These are phyloP conservation scores for Dactylellina drechsleri DNA, from an alignment of 2,329 filamentous ascomycete species.

Conservation along the genomic window DNA sequence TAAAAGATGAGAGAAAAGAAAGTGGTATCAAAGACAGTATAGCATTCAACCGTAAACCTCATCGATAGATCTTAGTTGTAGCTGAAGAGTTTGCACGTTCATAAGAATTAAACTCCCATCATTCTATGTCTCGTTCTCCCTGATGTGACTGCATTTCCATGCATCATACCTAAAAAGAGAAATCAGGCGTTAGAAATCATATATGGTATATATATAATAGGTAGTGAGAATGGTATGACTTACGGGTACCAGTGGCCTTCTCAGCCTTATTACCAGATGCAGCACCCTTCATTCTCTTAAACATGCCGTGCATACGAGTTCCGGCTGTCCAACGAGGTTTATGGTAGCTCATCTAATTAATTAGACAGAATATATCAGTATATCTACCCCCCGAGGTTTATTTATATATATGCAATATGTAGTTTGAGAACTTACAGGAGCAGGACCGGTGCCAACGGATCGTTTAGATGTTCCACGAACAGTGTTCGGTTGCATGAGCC, in stretches of 20 bases:
- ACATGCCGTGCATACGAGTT: constrained; percentile 49
- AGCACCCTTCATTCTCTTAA: constrained; percentile 51
- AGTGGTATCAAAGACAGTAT: neutral
- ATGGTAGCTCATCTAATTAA: constrained; percentile 40
- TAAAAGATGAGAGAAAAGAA: constrained; percentile 7
- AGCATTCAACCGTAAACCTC: neutral
- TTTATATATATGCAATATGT: neutral
- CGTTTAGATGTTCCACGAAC: constrained; percentile 47
- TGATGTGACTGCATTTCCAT: constrained; percentile 41
- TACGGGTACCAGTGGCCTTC: constrained; percentile 45
- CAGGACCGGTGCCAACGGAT: constrained; percentile 42
- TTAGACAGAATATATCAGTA: constrained; percentile 2
- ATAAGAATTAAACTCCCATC: constrained; percentile 31
- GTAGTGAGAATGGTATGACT: constrained; percentile 11
- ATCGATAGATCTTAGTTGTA: constrained; percentile 25
- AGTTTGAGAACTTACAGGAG: constrained; percentile 25
- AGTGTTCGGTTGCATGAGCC: constrained; percentile 40
- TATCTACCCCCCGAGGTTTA: neutral
- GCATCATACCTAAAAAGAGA: constrained; percentile 42
- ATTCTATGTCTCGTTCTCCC: constrained; percentile 44
- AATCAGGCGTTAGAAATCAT: neutral
- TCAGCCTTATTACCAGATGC: constrained; percentile 43
- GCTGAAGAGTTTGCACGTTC: neutral
- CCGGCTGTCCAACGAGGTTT: constrained; percentile 45
- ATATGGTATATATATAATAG: neutral